These are phyloP conservation scores for Rostrohypoxylon terebratum DNA, from an alignment of 495 filamentous ascomycete genomes.

Conservation along the genomic window DNA sequence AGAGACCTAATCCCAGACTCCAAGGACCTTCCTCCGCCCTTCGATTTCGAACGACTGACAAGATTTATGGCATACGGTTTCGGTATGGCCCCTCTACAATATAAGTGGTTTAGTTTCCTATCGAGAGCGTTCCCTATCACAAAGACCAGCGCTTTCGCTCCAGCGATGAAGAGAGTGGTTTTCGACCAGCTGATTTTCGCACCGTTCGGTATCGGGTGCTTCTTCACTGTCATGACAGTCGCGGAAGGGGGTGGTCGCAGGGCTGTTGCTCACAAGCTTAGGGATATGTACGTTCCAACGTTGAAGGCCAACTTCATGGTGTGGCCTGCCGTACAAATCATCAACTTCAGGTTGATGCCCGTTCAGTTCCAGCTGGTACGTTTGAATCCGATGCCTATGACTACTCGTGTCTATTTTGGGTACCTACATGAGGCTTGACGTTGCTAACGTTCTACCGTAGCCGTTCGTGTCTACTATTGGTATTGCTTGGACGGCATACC, in stretches of 20 bases:
- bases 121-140: conserved; percentile 86
- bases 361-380: conserved; percentile 97
- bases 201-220: conserved; percentile 85
- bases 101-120: conserved; percentile 94
- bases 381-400: conserved; percentile 33
- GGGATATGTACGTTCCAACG: conserved; percentile 91
- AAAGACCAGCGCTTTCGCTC: conserved; percentile 75
- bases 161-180: conserved; percentile 87
- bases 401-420: background rate
- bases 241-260: conserved; percentile 91
- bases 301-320: conserved; percentile 96
- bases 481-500: conserved; percentile 99
- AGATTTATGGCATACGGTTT: conserved; percentile 98
- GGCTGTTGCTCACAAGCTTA: conserved; percentile 84
- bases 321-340: conserved; percentile 95
- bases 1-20: conserved; percentile 77
- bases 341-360: conserved; percentile 96
- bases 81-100: conserved; percentile 94
- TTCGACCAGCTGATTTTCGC: conserved; percentile 97
- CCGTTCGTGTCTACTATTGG: conserved; percentile 96
- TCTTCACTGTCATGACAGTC: conserved; percentile 97
- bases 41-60: conserved; percentile 93
- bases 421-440: conserved; percentile 13
- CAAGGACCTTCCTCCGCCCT: conserved; percentile 75
- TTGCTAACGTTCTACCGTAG: conserved; percentile 58